A percentile compares a stretch with the other conserved stretches of the same genome.
These are phyloP conservation scores for Neonectria neomacrospora DNA, from an alignment of 2,329 filamentous ascomycete genomes.

Conservation along the genomic window DNA sequence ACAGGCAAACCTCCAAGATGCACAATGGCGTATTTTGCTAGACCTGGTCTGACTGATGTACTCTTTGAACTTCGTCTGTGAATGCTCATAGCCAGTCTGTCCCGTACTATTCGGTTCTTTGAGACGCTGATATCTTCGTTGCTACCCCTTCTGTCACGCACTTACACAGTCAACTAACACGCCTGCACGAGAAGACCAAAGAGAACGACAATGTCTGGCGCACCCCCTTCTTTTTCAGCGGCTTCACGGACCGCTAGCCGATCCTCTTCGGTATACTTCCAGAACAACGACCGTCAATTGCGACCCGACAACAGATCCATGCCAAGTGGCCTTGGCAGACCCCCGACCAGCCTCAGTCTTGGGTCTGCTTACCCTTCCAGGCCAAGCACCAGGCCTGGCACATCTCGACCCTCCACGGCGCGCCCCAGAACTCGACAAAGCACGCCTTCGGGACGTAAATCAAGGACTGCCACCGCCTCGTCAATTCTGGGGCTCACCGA, in stretches of 20 bases:
- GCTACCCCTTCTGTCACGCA: conserved; percentile 6
- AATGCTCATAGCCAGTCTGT: too few species aligned
- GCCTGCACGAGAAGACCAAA: background rate
- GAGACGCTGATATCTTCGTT: background rate
- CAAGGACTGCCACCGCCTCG: conserved; percentile 51
- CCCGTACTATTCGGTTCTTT: background rate
- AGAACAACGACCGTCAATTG: conserved; percentile 14
- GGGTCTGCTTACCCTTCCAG: conserved; percentile 27
- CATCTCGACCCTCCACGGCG: conserved; percentile 37
- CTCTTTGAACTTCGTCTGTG: background rate
- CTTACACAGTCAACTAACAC: conserved; percentile 1
- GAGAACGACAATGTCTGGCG: conserved; percentile 17
- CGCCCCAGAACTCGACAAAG: conserved; percentile 46
- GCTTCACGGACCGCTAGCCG: conserved; percentile 23
- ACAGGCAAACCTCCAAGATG: background rate
- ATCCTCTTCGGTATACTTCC: conserved; percentile 42
- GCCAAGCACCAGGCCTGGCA: conserved; percentile 30
- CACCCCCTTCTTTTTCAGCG: conserved; percentile 1
- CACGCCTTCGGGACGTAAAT: conserved; percentile 59
- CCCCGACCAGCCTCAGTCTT: conserved; percentile 21
- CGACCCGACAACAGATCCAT: background rate
- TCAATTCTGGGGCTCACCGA: conserved; percentile 59
- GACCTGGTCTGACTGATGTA: background rate
- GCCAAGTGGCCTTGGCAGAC: conserved; percentile 15
- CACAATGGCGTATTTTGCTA: background rate